phyloP scores from a whole-genome alignment of 1,284 basidiomycete genomes.

The Puccinia novopanici region DNA sequence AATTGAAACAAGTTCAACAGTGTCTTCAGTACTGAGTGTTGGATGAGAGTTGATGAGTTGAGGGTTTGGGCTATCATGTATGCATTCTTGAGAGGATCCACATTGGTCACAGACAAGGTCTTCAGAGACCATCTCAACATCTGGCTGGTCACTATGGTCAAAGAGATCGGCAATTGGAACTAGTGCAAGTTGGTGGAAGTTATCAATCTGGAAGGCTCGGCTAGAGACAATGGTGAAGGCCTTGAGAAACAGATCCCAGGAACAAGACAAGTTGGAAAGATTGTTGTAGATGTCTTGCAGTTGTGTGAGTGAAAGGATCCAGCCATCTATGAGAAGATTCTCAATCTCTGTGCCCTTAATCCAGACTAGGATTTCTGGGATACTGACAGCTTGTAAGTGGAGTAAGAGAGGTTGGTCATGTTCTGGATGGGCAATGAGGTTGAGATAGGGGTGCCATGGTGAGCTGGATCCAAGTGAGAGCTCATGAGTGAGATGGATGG shows the following conservation, averaged over 20 bases:
- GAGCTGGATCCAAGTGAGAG: constrained; percentile 3
- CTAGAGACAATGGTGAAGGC: constrained; percentile 41
- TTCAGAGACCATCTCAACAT: constrained; percentile 33
- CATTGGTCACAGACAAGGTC: constrained; percentile 36
- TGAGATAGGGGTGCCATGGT: constrained; percentile 31
- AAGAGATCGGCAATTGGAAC: constrained; percentile 47
- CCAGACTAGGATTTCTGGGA: constrained; percentile 1
- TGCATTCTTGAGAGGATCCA: constrained; percentile 31
- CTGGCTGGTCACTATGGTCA: constrained; percentile 46
- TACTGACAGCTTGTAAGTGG: not conserved
- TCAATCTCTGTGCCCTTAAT: constrained; percentile 37
- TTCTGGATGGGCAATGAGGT: constrained; percentile 8
- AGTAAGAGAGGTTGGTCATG: not conserved
- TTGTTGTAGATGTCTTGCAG: constrained; percentile 4
- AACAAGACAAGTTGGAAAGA: not conserved
- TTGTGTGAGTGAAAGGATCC: constrained; percentile 6
- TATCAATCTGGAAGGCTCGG: constrained; percentile 42
- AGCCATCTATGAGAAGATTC: not conserved
- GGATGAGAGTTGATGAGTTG: not conserved
- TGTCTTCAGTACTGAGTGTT: not conserved
- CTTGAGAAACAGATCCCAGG: constrained; percentile 24
- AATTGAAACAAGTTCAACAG: not conserved
- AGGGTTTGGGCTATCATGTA: constrained; percentile 6
- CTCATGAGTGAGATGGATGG: constrained; percentile 36
- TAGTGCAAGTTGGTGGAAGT: constrained; percentile 39